Base-by-base conservation (phyloP, 495 filamentous ascomycete species). In the Podospora sp. region DNA sequence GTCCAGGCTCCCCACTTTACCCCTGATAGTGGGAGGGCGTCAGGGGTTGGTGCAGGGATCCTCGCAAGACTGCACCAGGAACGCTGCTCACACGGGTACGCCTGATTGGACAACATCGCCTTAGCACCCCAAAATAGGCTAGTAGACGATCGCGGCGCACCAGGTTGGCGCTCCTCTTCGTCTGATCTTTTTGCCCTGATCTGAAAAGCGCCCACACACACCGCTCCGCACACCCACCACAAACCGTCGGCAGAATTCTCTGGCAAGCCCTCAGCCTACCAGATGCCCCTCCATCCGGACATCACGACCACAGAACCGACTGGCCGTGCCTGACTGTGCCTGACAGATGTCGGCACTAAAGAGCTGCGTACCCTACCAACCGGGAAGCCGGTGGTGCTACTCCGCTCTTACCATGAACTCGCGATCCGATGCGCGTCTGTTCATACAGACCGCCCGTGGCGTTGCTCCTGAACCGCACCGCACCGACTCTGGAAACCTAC, bases 131-230 rank as follows among this genome's bases (percentile, higher is more conserved):
- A 26, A 67, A 70, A 62, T 70, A 65, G 68, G 64, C 65, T 70
- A 70, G 68, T 40, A 50, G 49, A 49, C 68, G 65, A 70, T 70
- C 64, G 52, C 52, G 51, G 62, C 36, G 40, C 46, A 55, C 40
- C 55, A 60, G 62, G 35, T 35, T 40, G 56, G 27, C 61, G 61
- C 35, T 53, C 36, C 50, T 70, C 62, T 67, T 62, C 68, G 50
- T 70, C 68, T 67, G 68, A 70, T 70, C 68, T 67, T 69, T 61
- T 62, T 64, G 62, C 26, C 49, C 50, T 63, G 59, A 22, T 18
- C 35, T 52, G 22, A 40, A 11, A 11, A 4, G 40, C 40, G 40
- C 40, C 40, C 40, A 46, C 61, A 26, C 33, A 50, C 50, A 40
- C 53, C 24, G 53, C 26, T 60, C 24, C 40, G 27, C 49, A 40